Conservation (phyloP, 768 basidiomycete genomes). For the Jaapia argillacea region DNA sequence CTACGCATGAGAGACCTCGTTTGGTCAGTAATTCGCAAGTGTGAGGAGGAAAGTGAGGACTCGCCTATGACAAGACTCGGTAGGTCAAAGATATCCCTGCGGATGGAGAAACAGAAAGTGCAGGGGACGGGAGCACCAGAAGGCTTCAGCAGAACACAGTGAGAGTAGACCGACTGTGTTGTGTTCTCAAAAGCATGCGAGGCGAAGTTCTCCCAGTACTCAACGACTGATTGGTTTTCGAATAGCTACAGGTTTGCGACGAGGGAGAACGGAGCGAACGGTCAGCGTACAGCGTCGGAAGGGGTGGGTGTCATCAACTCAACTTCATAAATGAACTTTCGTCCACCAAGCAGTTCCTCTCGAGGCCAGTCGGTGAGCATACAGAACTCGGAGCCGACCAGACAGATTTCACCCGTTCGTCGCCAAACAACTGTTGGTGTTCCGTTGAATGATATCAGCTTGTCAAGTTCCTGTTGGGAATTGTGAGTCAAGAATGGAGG, state of each 20-base stretch:
- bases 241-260: slow-evolving; percentile 49
- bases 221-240: slow-evolving; percentile 90
- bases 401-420: slow-evolving; percentile 94
- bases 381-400: slow-evolving; percentile 94
- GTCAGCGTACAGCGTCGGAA: not conserved
- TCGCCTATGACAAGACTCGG: slow-evolving; percentile 82
- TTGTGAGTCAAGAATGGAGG: slow-evolving; percentile 4
- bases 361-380: slow-evolving; percentile 87
- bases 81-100: slow-evolving; percentile 85
- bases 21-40: not conserved
- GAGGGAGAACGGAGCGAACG: slow-evolving; percentile 2
- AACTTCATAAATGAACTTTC: slow-evolving; percentile 63
- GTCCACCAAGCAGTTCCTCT: slow-evolving; percentile 60
- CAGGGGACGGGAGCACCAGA: slow-evolving; percentile 78
- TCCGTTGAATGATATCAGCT: slow-evolving; percentile 92
- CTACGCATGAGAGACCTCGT: slow-evolving; percentile 27
- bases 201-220: slow-evolving; percentile 96
- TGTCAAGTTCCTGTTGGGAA: slow-evolving; percentile 74
- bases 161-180: slow-evolving; percentile 89
- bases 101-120: slow-evolving; percentile 93
- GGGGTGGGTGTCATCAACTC: slow-evolving; percentile 5
- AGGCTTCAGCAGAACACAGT: slow-evolving; percentile 83
- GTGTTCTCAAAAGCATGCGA: slow-evolving; percentile 97
- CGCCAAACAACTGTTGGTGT: slow-evolving; percentile 98
- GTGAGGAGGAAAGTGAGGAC: not conserved